Evolutionary conservation across 2,329 filamentous ascomycete species (phyloP), one percentile per base, ranked within the genome.

Genomic region (Cyphellophora europaea): DNA sequence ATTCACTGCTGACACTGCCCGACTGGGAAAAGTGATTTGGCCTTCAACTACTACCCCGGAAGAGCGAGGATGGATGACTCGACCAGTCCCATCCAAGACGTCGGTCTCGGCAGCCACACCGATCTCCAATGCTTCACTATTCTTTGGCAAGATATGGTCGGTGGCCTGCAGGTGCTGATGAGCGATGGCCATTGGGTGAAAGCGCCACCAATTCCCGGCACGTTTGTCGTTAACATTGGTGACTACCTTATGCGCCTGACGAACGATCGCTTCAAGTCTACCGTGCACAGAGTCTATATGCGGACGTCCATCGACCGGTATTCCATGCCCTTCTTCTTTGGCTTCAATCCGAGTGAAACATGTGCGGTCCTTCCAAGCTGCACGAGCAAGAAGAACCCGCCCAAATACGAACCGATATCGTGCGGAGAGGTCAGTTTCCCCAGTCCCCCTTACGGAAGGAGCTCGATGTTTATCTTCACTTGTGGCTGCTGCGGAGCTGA

Each of bases 311-410:
- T 40, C 14, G 45, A 45, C 23, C 37, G 45, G 38, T 66, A 70
- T 27, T 71, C 65, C 0, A 71, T 74, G 65, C 69, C 70, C 1
- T 74, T 74, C 48, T 74, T 74, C 52, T 68, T 74, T 44, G 65
- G 65, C 0, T 63, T 72, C 37, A 71, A 72, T 43, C 66, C 67
- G 31, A 67, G 74, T 35, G 65, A 65, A 17, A 61, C 65, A 12
- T 65, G 65, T 37, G 57, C 60, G 5, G 66, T 72, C 40, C 58
- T 75, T 30, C 59, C 65, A 1, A 44, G 30, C 17, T 48, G 45
- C 36, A 58, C 55, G 13, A 58, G 58, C n/a, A 56, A 58, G 16
- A 51, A 54, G 2, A 57, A 63, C 34, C 63, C 66, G 1, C 57
- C 65, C 23, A 72, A 66, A 48, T 74, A 74, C 45, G 62, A 65